A percentile compares a stretch with the other conserved stretches of the same genome.
These are phyloP conservation scores for Barnettozyma pratensis DNA, from an alignment of 805 yeast species.

Conservation along the genomic window DNA sequence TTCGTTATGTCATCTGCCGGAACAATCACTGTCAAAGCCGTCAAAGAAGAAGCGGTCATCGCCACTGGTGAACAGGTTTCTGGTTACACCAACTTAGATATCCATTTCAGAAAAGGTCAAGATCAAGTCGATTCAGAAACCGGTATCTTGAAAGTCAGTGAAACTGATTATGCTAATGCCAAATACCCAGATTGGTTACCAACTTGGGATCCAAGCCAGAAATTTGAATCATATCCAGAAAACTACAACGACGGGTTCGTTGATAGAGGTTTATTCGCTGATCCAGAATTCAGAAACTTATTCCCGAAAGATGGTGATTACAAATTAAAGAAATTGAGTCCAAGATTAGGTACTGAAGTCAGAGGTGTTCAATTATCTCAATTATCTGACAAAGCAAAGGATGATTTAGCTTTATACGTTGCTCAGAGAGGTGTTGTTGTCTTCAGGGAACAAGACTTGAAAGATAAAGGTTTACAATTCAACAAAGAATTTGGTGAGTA, in stretches of 20 bases:
- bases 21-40: conserved; percentile 12
- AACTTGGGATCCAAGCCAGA: conserved; percentile 59
- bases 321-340: conserved; percentile 43
- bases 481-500: conserved; percentile 49
- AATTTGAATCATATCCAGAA: conserved; percentile 42
- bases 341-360: conserved; percentile 66
- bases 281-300: conserved; percentile 47
- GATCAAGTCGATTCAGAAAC: conserved; percentile 41
- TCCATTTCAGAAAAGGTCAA: conserved; percentile 46
- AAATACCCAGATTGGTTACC: conserved; percentile 57
- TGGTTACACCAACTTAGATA: conserved; percentile 25
- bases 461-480: conserved; percentile 43
- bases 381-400: conserved; percentile 49
- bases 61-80: conserved; percentile 3
- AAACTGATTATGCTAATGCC: conserved; percentile 31
- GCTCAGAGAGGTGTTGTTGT: conserved; percentile 68
- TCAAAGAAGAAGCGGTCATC: neutral
- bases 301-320: conserved; percentile 34
- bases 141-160: conserved; percentile 43
- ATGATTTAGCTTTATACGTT: conserved; percentile 63
- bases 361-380: conserved; percentile 53
- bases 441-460: conserved; percentile 63
- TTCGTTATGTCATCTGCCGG: conserved; percentile 7
- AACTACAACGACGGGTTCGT: conserved; percentile 42
- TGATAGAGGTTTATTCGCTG: conserved; percentile 69